Evolutionary conservation across 2,329 filamentous ascomycete genomes (phyloP), one percentile per base, ranked within the genome.

Genomic region (Dactylellina sp.): DNA sequence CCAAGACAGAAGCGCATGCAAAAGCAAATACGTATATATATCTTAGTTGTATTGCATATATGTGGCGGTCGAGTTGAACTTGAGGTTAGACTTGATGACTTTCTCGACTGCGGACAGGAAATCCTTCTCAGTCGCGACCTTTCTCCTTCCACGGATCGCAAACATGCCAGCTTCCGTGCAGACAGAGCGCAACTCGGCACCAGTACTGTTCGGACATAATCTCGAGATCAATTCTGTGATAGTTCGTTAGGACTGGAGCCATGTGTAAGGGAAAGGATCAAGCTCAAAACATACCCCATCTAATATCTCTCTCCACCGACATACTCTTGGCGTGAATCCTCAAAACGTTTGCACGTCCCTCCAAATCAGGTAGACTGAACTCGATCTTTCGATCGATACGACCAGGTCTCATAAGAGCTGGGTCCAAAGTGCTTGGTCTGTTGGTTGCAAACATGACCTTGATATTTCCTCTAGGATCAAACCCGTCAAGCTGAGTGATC

Each of bases 381-480:
- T 99, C 95, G 79, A 99, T 99, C 87, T 99, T 99, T 80, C 95
- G 88, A 82, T 98, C 94, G 80, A 98, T 98, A 86, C 94, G 93
- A 32, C 94, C 94, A 9, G 94, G 94, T 84, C 94, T 88, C 93
- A 98, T 97, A 76, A 98, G 86, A 1, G 94, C 94, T n/a, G 94
- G 94, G 80, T 98, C 94, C 63, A 98, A 86, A 2, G 94, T 98
- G 2, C 93, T 97, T 1, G 94, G 94, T 81, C 94, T 87, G 86
- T 98, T 98, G 81, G 94, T 98, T 70, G 94, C 94, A 80, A 98
- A 98, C 94, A 98, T 98, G 83, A 98, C 94, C 84, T 98, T 98
- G 86, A 98, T 98, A 83, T 98, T 98, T 81, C 94, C 94, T 82
- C 94, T 87, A 53, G 93, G 91, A 80, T 98, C 94, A 84, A 98